Conservation (phyloP, 352 stramenopile species). For the Blastocystis sp. region DNA sequence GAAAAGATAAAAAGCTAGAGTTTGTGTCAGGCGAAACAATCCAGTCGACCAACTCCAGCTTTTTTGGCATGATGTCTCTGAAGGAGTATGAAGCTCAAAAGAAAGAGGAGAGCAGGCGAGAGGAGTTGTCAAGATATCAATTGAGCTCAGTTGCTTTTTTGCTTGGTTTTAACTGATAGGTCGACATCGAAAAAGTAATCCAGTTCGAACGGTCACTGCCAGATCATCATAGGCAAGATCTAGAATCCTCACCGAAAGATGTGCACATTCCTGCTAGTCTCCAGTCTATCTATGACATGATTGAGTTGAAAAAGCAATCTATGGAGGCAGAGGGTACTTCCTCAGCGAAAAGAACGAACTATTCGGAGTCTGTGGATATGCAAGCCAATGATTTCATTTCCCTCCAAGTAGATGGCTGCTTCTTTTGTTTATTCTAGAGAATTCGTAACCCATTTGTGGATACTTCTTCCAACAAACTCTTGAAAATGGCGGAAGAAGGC, state of each 20-base stretch:
- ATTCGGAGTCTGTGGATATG: not conserved
- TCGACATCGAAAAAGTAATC: conserved; percentile 9
- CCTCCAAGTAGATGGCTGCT: not conserved
- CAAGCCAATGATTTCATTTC: not conserved
- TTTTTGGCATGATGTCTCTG: not conserved
- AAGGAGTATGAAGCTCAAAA: not conserved
- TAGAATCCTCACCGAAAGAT: not conserved
- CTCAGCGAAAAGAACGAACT: not conserved
- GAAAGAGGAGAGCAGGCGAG: not conserved
- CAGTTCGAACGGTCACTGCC: not conserved
- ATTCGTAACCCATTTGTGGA: not conserved
- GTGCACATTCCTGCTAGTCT: not conserved
- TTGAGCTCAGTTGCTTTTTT: not conserved
- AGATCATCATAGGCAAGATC: not conserved
- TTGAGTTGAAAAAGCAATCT: not conserved
- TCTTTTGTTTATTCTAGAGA: not conserved
- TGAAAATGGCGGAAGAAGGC: not conserved
- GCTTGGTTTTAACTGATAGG: not conserved
- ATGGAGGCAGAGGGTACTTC: not conserved
- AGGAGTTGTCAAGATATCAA: conserved; percentile 12
- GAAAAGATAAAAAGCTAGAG: conserved; percentile 25
- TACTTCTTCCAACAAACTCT: not conserved
- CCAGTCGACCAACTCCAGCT: not conserved
- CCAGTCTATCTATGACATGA: not conserved
- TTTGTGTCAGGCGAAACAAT: conserved; percentile 23